Base-by-base conservation (phyloP, 441 rosid genomes). In the Flueggea neowawraea region DNA sequence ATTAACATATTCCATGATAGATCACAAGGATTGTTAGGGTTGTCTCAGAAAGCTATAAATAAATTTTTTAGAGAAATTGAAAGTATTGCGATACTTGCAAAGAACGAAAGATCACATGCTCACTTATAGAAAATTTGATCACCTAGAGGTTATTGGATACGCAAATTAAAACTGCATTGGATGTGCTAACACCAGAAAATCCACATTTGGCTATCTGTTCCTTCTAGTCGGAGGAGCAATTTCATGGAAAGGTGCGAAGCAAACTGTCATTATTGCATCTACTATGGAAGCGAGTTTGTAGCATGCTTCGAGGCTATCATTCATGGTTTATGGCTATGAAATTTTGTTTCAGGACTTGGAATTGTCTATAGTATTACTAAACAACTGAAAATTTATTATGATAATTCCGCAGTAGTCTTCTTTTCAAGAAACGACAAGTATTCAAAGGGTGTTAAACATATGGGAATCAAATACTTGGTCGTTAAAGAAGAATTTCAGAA, bases 221-320 rank as follows among this genome's bases (percentile, higher is more conserved):
- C n/a, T n/a, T n/a, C n/a, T n/a, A n/a, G n/a, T n/a, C n/a, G n/a
- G n/a, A n/a, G n/a, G n/a, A n/a, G n/a, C n/a, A n/a, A n/a, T 52
- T 14, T 52, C 55, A 52, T 52, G 28, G 22, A 52, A 52, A 52
- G n/a, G 55, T 14, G 55, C 10, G 10, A 52, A 52, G n/a, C 55
- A 45, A 11, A 5, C 50, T 45, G 8, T 5, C 50, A 45, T 45
- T 9, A 45, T 17, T 14, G 12, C 31, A 52, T 52, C 31, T 22
- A 52, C 55, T 16, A 52, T 15, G 31, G 12, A 52, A 52, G 10
- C 60, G 66, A 68, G 17, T 45, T 58, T 58, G 43, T 60, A 39
- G 41, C 63, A 47, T 60, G 52, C 22, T 60, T 45, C 45, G 54
- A 60, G 54, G 41, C 54, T 33, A 44, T 16, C 0, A 12, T 60